These are phyloP conservation scores for Candida sp. DNA, from an alignment of 1,139 yeast species.

Conservation along the genomic window DNA sequence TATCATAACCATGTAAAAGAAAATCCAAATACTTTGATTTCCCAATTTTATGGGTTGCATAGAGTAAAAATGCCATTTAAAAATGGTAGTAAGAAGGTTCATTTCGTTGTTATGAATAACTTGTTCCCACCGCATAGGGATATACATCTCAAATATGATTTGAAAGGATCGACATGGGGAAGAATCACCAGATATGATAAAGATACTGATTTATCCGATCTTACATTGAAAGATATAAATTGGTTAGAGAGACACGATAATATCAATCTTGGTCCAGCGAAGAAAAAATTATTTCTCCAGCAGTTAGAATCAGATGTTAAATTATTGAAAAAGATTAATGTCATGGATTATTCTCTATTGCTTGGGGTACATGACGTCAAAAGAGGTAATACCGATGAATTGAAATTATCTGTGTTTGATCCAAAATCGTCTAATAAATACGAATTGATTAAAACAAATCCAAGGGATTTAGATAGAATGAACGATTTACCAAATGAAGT, in stretches of 20 bases:
- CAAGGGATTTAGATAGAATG: conserved; percentile 37
- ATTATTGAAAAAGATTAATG: conserved; percentile 68
- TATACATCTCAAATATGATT: conserved; percentile 81
- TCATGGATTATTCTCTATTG: conserved; percentile 82
- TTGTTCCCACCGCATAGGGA: conserved; percentile 93
- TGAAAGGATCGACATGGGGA: conserved; percentile 93
- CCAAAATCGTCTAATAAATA: conserved; percentile 38
- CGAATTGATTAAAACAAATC: conserved; percentile 47
- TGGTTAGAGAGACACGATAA: conserved; percentile 69
- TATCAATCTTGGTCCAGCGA: conserved; percentile 71
- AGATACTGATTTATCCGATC: conserved; percentile 30
- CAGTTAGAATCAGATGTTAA: conserved; percentile 78
- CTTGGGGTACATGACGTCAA: conserved; percentile 82
- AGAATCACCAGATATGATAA: conserved; percentile 47
- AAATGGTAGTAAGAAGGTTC: conserved; percentile 69
- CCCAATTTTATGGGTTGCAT: conserved; percentile 95
- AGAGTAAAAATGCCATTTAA: conserved; percentile 82
- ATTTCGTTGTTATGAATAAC: conserved; percentile 96
- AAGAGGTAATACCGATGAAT: conserved; percentile 47
- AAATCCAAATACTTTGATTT: conserved; percentile 84
- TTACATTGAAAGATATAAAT: conserved; percentile 76
- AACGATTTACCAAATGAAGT: conserved; percentile 46
- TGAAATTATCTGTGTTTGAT: conserved; percentile 46
- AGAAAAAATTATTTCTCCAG: conserved; percentile 52
- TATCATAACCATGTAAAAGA: conserved; percentile 79